Base-by-base conservation (phyloP, 164 flowering plant species). In the Brasenia schreberi region DNA sequence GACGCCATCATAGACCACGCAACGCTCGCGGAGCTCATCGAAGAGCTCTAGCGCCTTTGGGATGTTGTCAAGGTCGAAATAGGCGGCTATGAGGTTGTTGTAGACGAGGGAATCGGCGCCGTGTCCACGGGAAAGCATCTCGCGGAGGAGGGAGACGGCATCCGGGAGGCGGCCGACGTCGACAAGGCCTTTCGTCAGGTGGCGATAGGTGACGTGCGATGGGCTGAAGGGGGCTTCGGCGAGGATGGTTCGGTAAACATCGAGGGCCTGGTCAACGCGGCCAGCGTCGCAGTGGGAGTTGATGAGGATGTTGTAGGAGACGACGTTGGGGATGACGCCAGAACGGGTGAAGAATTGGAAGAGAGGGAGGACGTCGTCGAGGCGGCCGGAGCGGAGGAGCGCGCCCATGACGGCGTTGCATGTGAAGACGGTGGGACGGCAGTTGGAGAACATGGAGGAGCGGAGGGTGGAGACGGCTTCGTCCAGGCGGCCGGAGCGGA, bases 31-130 rank as follows among this genome's bases (percentile, higher is more conserved):
- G 63, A 91, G 76, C 81, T 88, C 96, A 59, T 88, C 92, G 39
- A 90, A 88, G 12, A 88, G 64, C 76, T 90, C 91, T 42, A 79
- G 78, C 0, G 91, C 97, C 78, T 78, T 87, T 5, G 79, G 88
- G 69, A 79, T 65, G 69, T 88, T 75, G 5, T 69, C 89, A 44
- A 83, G 43, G 14, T 83, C 67, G 61, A 90, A 68, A 67, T 75
- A 90, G 19, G 94, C 92, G 5, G 61, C 17, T 52, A 90, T 87
- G 69, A 90, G 65, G 72, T 79, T 88, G 68, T 87, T 83, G 65
- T 74, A 91, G 59, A 89, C 96, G 7, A 85, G 62, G 0, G 97
- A 89, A 68, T 91, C 96, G 2, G 97, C 96, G 5, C 90, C 93
- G 1, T 82, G 86, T 17, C 91, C 93, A 43, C 80, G 86, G 61